These are phyloP conservation scores for Hippophae gyantsensis DNA, from an alignment of 306 rosid species.

Conservation along the genomic window DNA sequence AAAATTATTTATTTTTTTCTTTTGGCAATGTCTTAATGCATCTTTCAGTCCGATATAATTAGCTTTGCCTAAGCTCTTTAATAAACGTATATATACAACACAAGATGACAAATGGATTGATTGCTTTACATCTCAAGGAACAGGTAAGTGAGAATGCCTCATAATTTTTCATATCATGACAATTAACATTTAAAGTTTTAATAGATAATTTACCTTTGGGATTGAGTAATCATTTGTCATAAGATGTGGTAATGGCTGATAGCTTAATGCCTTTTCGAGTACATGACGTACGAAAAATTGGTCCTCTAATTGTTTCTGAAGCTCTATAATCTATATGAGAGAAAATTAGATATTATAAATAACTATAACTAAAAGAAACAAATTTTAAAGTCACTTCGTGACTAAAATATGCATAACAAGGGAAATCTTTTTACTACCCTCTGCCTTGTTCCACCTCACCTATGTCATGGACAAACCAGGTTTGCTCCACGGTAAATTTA, in stretches of 20 bases:
- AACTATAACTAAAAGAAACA: constrained; percentile 1
- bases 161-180: too few relatives aligned
- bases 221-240: constrained; percentile 35
- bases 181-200: background rate
- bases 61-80: too few relatives aligned
- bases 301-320: constrained; percentile 60
- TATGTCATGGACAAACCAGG: too few relatives aligned
- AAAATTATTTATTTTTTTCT: background rate
- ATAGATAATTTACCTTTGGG: constrained; percentile 49
- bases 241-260: constrained; percentile 46
- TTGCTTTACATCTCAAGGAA: background rate
- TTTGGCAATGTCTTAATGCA: background rate
- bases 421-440: background rate
- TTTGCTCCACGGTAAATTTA: too few relatives aligned
- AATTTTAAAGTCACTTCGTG: background rate
- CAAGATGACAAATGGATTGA: background rate
- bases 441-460: too few relatives aligned
- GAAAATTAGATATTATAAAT: constrained; percentile 19
- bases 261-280: constrained; percentile 54
- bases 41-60: background rate
- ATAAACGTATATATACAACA: background rate
- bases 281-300: constrained; percentile 52
- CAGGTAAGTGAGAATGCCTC: too few relatives aligned
- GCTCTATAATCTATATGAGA: constrained; percentile 50
- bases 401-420: background rate